Conservation (phyloP, 306 rosid species). For the Rosa chinensis region DNA sequence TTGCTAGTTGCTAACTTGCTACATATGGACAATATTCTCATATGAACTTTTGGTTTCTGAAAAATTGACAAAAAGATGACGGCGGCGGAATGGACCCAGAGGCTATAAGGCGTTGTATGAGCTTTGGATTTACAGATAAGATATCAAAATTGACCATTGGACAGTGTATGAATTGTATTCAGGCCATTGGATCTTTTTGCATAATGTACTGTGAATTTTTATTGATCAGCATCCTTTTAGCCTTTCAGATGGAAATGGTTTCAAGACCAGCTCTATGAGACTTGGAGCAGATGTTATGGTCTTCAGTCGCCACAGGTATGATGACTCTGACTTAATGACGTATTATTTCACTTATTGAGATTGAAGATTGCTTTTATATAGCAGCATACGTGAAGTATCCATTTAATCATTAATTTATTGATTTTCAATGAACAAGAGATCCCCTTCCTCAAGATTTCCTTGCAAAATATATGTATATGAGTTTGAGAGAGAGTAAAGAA, state of each 20-base stretch:
- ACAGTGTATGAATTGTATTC: slow-evolving; percentile 58
- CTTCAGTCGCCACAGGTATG: slow-evolving; percentile 76
- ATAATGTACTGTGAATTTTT: slow-evolving; percentile 4
- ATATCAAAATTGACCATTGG: slow-evolving; percentile 69
- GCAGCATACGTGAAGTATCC: not conserved
- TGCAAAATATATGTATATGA: not conserved
- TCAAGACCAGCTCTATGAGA: slow-evolving; percentile 95
- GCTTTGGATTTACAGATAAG: slow-evolving; percentile 92
- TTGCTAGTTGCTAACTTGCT: not conserved
- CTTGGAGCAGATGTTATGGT: slow-evolving; percentile 95
- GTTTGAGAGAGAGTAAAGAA: not conserved
- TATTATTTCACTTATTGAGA: not conserved
- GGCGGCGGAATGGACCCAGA: slow-evolving; percentile 96
- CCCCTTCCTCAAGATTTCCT: not conserved
- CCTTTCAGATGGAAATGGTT: slow-evolving; percentile 94
- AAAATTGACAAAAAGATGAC: slow-evolving; percentile 54
- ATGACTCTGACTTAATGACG: not conserved
- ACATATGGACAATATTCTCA: slow-evolving; percentile 3
- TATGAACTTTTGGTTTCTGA: slow-evolving; percentile 20
- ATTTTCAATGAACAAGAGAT: not conserved
- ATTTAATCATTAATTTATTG: not conserved
- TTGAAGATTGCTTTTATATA: not conserved
- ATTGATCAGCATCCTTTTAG: slow-evolving; percentile 38
- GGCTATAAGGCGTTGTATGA: slow-evolving; percentile 82
- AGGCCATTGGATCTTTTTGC: slow-evolving; percentile 16